These are phyloP conservation scores for Pleurotus pulmonarius DNA, from an alignment of 768 basidiomycete genomes.

Conservation along the genomic window DNA sequence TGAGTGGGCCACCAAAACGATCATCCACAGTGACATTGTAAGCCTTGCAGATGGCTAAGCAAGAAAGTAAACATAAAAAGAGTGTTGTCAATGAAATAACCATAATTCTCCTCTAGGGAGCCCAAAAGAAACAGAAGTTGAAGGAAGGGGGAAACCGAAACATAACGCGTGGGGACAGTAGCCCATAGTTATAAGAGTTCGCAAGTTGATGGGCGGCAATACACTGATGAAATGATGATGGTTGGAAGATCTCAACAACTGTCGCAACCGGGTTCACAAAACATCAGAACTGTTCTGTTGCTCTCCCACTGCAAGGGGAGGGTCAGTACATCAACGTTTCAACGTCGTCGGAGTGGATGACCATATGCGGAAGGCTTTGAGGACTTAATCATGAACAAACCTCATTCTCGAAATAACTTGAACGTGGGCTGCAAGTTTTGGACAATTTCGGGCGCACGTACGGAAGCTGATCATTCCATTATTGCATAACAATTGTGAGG, in stretches of 20 bases:
- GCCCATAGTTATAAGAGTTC: background rate
- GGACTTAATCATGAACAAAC: too few species aligned
- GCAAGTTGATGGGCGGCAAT: background rate
- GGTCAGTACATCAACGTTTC: too few species aligned
- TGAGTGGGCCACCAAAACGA: background rate
- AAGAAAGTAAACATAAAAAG: background rate
- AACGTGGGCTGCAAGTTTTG: too few species aligned
- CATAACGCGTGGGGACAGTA: background rate
- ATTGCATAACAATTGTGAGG: too few species aligned
- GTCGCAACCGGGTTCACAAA: background rate
- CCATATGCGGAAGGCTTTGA: too few species aligned
- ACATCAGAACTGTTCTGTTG: too few species aligned
- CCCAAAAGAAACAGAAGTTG: background rate
- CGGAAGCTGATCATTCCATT: too few species aligned
- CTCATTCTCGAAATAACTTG: too few species aligned
- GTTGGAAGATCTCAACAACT: constrained; percentile 1
- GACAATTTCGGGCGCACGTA: too few species aligned
- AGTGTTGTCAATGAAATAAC: background rate
- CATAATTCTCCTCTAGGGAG: constrained; percentile 8
- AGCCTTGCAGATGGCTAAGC: background rate
- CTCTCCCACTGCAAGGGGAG: too few species aligned
- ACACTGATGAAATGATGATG: constrained; percentile 1
- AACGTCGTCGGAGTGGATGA: too few species aligned
- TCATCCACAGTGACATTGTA: constrained; percentile 3
- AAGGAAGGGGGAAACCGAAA: background rate